phyloP scores from a whole-genome alignment of 108 stramenopile genomes.

The Cyclotella atomus region DNA sequence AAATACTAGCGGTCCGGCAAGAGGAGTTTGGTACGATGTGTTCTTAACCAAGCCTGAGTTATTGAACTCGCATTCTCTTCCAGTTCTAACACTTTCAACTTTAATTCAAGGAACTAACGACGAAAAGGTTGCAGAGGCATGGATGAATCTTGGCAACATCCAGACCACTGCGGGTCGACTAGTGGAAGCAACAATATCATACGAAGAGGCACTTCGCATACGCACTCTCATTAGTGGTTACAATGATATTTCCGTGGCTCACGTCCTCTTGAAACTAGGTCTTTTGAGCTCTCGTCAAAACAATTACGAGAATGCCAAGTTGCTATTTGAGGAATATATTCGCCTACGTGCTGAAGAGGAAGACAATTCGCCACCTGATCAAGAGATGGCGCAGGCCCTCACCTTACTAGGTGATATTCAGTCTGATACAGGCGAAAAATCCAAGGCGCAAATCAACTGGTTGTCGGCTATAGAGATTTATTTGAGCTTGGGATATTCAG shows the following conservation, averaged over 20 bases:
- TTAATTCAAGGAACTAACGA: conserved; percentile 22
- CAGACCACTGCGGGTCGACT: conserved; percentile 35
- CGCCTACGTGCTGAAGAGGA: conserved; percentile 49
- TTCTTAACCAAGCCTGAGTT: background rate
- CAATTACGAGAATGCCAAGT: conserved; percentile 32
- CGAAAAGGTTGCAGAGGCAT: conserved; percentile 47
- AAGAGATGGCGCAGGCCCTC: conserved; percentile 51
- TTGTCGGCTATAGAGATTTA: conserved; percentile 52
- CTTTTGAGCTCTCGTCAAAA: conserved; percentile 33
- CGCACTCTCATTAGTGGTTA: conserved; percentile 21
- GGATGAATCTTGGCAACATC: conserved; percentile 38
- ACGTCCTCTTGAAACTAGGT: conserved; percentile 42
- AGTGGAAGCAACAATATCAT: conserved; percentile 36
- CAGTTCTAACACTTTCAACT: too few species aligned
- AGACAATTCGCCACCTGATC: conserved; percentile 45
- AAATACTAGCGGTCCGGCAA: conserved; percentile 34
- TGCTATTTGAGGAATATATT: conserved; percentile 50
- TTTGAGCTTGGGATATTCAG: conserved; percentile 36
- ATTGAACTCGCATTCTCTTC: background rate
- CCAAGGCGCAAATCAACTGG: conserved; percentile 55
- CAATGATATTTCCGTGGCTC: conserved; percentile 35
- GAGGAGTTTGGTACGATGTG: conserved; percentile 29
- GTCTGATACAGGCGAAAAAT: conserved; percentile 36
- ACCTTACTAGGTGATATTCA: conserved; percentile 48
- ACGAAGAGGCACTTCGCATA: conserved; percentile 48